Evolutionary conservation across 176 grass and related monocot genomes (phyloP).

Genomic region (Carex pumila): DNA sequence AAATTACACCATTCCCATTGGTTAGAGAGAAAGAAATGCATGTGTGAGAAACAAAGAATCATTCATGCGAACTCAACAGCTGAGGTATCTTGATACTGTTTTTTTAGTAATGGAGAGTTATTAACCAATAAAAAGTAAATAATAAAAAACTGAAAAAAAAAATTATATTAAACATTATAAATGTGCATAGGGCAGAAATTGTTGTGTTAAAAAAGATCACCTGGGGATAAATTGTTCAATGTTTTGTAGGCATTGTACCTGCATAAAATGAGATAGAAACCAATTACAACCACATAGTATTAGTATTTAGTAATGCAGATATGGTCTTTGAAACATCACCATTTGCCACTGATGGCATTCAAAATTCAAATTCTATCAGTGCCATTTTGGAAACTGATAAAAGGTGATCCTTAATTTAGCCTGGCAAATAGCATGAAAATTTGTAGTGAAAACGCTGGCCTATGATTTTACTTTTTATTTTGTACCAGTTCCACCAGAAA

Average conservation of each 20-base stretch:
- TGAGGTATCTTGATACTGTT: not conserved
- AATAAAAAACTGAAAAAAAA: too few relatives aligned
- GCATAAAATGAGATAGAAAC: not conserved
- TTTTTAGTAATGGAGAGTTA: not conserved
- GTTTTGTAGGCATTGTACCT: slow-evolving; percentile 92
- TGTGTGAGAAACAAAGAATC: not conserved
- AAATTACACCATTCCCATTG: not conserved
- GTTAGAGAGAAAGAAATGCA: not conserved
- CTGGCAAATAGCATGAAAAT: not conserved
- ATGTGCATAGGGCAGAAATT: not conserved
- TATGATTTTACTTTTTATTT: not conserved
- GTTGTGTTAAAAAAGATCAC: slow-evolving; percentile 17
- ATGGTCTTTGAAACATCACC: not conserved
- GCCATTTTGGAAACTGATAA: not conserved
- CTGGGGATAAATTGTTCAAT: slow-evolving; percentile 95
- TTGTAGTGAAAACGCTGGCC: not conserved
- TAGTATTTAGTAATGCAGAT: not conserved
- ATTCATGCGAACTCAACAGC: not conserved
- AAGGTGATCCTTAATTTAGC: not conserved
- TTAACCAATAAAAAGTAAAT: not conserved
- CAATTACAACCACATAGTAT: not conserved
- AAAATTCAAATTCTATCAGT: not conserved
- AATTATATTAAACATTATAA: not conserved
- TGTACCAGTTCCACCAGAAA: not conserved
- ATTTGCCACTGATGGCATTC: not conserved